phyloP scores from a whole-genome alignment of 805 yeast genomes.

The Lipomyces sp. region DNA sequence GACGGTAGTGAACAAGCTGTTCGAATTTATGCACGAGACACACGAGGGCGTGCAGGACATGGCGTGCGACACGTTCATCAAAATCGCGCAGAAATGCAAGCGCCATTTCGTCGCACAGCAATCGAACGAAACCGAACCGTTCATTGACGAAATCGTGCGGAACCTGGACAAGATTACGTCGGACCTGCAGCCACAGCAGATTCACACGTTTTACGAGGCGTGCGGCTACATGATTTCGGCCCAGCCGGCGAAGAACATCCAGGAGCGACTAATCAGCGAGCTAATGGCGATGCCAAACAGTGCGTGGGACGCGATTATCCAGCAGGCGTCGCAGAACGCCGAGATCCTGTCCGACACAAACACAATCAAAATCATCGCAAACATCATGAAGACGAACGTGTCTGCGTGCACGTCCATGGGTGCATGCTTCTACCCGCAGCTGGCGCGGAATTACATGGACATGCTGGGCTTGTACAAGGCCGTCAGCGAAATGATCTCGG shows the following conservation, averaged over 20 bases:
- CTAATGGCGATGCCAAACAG: constrained; percentile 88
- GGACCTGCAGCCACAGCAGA: constrained; percentile 94
- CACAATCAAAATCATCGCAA: constrained; percentile 87
- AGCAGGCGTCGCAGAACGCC: constrained; percentile 81
- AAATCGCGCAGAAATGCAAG: constrained; percentile 91
- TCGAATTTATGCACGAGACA: constrained; percentile 99
- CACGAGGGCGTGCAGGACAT: constrained; percentile 96
- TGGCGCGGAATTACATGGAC: constrained; percentile 80
- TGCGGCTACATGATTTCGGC: constrained; percentile 92
- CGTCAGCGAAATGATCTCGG: constrained; percentile 79
- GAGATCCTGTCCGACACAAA: constrained; percentile 62
- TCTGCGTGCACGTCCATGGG: constrained; percentile 94
- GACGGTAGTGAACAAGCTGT: constrained; percentile 90
- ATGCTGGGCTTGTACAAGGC: constrained; percentile 88
- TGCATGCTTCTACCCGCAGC: constrained; percentile 82
- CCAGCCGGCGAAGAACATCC: constrained; percentile 63
- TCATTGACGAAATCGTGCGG: constrained; percentile 82
- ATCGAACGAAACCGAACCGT: constrained; percentile 81
- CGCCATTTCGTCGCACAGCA: constrained; percentile 90
- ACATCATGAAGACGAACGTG: constrained; percentile 90
- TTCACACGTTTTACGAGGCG: constrained; percentile 95
- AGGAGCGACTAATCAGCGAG: constrained; percentile 69
- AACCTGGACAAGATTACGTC: constrained; percentile 82
- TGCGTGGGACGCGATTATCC: constrained; percentile 90
- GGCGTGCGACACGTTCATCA: constrained; percentile 99